Percentiles rank a stretch among this genome's conserved stretches.
These are phyloP conservation scores for Wallacemonas sp. DNA, from an alignment of 208 protist genomes.

Conservation along the genomic window DNA sequence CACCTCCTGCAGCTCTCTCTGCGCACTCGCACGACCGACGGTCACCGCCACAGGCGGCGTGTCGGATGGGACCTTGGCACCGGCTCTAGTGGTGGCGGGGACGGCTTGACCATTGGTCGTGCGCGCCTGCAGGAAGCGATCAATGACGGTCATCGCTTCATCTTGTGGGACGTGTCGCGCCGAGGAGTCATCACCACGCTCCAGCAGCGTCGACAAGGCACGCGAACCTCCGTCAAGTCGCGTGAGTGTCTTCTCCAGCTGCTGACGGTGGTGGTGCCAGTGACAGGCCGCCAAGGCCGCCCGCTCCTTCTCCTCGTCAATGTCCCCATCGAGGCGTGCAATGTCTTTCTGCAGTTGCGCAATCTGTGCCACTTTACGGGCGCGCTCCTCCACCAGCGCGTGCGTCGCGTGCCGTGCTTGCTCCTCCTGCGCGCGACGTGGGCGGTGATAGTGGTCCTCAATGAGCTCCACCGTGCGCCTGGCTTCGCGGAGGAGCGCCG, in stretches of 20 bases:
- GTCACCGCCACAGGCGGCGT: no score
- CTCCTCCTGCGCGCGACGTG: constrained; percentile 34
- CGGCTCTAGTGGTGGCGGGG: no score
- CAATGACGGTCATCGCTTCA: background rate
- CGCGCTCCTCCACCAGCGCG: constrained; percentile 31
- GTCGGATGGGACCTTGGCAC: background rate
- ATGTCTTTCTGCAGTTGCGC: constrained; percentile 40
- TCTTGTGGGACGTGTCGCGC: constrained; percentile 1
- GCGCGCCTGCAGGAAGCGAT: background rate
- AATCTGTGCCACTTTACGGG: constrained; percentile 32
- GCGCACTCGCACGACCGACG: constrained; percentile 10
- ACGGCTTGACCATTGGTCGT: background rate
- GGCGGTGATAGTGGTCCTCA: constrained; percentile 43
- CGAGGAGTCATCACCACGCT: constrained; percentile 42
- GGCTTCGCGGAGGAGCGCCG: constrained; percentile 46
- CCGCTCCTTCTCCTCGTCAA: background rate
- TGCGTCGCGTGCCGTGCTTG: constrained; percentile 30
- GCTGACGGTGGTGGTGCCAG: constrained; percentile 11
- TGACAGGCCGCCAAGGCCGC: constrained; percentile 7
- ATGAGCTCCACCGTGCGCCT: constrained; percentile 28
- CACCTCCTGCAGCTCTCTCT: constrained; percentile 11
- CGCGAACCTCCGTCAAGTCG: constrained; percentile 2
- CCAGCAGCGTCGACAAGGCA: constrained; percentile 23
- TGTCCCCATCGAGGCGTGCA: background rate
- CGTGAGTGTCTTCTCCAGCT: background rate